Base-by-base conservation (phyloP, 2,329 filamentous ascomycete species). In the Aaosphaeria arxii region DNA sequence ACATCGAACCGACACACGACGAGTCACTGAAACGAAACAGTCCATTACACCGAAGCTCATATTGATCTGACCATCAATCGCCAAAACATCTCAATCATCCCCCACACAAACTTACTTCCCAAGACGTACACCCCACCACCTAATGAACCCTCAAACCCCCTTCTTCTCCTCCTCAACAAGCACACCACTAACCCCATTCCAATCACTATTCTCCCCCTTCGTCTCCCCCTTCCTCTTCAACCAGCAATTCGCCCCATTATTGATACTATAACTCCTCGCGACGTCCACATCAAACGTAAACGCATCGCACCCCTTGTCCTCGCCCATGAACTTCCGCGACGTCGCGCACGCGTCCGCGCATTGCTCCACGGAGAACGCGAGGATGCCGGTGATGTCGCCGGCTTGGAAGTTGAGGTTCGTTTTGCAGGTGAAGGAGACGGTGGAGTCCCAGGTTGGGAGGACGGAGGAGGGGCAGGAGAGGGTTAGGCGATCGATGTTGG, bases 381-480 rank as follows among this genome's bases (percentile, higher is more conserved):
- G 30, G 6, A 45, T 45, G 9, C 43, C 43, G 13, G 43, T 45
- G 30, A 45, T 30, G 33, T 45, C 43, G 31, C 43, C 43, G 7
- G 43, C 11, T 6, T 6, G 29, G 32, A 28, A 45, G 35, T 45
- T 45, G 7, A 35, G 39, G 29, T 24, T 24, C 17, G 17, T 24
- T 44, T 9, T 44, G 42, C n/a, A 17, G 7, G 17, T 35, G 33
- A 32, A 45, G 17, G 31, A 29, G 32, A 11, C 39, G 6, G 11
- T n/a, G 13, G 43, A 33, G 36, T 49, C 38, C 47, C 47, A 42
- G 36, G 47, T 40, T 38, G 4, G 40, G 47, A 49, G 45, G 43
- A 35, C 28, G 41, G 31, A n/a, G 29, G 42, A 7, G 6, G 42
- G 42, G 30, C 42, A 44, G 30, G 39, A 11, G 3, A n/a, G 11